Conservation (phyloP, 371 early-diverging fungal genomes). For the Mortierella sp. region DNA sequence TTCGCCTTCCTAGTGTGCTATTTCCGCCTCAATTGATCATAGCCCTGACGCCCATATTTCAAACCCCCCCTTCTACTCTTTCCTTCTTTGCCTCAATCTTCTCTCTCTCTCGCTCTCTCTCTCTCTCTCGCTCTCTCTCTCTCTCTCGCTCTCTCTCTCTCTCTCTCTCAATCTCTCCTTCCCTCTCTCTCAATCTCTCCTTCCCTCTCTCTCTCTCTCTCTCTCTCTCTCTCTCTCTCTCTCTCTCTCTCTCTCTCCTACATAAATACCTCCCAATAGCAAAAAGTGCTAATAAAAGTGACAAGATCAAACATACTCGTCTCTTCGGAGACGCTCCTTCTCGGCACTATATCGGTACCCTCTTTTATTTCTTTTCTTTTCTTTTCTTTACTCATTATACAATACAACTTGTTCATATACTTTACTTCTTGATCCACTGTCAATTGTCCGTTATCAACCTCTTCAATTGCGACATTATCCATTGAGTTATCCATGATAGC, state of each 20-base stretch:
- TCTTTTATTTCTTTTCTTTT: not conserved
- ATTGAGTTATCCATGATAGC: not conserved
- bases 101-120: not conserved
- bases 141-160: not conserved
- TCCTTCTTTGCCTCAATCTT: constrained; percentile 3
- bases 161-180: not conserved
- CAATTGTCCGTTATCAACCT: not conserved
- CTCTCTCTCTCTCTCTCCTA: not conserved
- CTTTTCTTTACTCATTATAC: not conserved
- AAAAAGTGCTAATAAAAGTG: constrained; percentile 6
- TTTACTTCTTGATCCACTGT: not conserved
- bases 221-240: not conserved
- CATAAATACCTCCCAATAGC: not conserved
- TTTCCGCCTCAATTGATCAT: not conserved
- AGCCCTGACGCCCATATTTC: not conserved
- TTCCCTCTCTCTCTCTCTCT: constrained; percentile 8
- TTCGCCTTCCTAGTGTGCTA: not conserved
- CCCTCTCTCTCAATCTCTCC: not conserved
- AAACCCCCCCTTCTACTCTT: constrained; percentile 8
- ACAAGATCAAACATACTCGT: not conserved
- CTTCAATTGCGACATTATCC: not conserved
- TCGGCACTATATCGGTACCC: constrained; percentile 4
- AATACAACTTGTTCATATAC: not conserved
- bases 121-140: not conserved
- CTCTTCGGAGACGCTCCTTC: not conserved